Conservation (phyloP, 148 eudicot species). For the Diospyros lotus region DNA sequence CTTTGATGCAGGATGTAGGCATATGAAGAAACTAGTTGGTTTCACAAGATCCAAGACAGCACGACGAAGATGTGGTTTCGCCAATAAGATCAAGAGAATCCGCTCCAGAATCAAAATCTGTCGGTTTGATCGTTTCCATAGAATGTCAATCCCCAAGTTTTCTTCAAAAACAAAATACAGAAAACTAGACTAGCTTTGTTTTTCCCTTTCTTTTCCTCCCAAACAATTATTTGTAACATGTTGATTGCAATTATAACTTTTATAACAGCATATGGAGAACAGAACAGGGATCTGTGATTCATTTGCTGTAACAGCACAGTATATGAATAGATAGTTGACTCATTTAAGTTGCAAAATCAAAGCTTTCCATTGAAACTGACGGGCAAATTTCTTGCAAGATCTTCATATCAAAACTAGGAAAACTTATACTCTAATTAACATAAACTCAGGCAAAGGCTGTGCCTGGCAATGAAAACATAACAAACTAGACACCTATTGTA, state of each 20-base stretch:
- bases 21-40: constrained; percentile 34
- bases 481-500: too few species aligned
- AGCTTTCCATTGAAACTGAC: neutral
- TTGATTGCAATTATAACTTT: neutral
- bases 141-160: constrained; percentile 42
- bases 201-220: neutral
- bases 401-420: too few species aligned
- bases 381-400: neutral
- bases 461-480: too few species aligned
- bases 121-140: constrained; percentile 39
- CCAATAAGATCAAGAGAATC: constrained; percentile 55
- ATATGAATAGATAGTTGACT: neutral
- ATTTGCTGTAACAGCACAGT: neutral
- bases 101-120: constrained; percentile 57
- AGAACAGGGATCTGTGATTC: neutral
- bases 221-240: neutral
- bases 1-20: constrained; percentile 45
- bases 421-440: too few species aligned
- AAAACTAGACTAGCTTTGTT: constrained; percentile 38
- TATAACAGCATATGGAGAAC: neutral
- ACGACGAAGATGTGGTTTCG: constrained; percentile 31
- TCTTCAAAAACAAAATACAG: constrained; percentile 41
- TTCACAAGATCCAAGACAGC: constrained; percentile 34
- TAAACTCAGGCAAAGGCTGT: too few species aligned
- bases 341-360: neutral